A percentile compares a stretch with the other conserved stretches of the same genome.
phyloP scores from a whole-genome alignment of 2,329 filamentous ascomycete genomes.

The Pyrenophora graminea region DNA sequence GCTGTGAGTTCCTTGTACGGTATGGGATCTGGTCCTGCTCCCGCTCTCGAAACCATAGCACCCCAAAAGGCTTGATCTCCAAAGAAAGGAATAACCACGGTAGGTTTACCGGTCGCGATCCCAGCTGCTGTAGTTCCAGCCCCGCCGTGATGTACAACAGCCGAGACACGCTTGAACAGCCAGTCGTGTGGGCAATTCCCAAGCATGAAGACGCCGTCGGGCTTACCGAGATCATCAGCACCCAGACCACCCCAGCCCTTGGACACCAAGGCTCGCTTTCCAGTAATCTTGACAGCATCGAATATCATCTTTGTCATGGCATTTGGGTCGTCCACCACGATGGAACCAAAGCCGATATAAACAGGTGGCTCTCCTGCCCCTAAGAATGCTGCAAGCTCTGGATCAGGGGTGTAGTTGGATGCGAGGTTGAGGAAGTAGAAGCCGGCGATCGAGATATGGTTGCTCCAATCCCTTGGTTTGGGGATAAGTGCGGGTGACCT shows the following conservation, averaged over 20 bases:
- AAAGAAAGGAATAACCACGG: slow-evolving; percentile 81
- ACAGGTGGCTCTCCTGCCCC: slow-evolving; percentile 47
- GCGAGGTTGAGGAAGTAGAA: slow-evolving; percentile 49
- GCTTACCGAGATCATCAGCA: slow-evolving; percentile 65
- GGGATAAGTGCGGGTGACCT: slow-evolving; percentile 50
- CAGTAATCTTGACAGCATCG: slow-evolving; percentile 56
- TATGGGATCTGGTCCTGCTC: slow-evolving; percentile 47
- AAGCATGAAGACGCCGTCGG: slow-evolving; percentile 78
- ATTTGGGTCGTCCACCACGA: slow-evolving; percentile 50
- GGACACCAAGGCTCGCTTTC: slow-evolving; percentile 78
- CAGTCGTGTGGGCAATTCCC: slow-evolving; percentile 88
- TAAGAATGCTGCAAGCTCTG: slow-evolving; percentile 47
- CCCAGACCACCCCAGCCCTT: slow-evolving; percentile 89
- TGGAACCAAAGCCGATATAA: slow-evolving; percentile 50
- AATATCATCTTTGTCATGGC: slow-evolving; percentile 49
- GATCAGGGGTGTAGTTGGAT: slow-evolving; percentile 45
- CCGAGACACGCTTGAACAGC: slow-evolving; percentile 80
- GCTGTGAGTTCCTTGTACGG: slow-evolving; percentile 47
- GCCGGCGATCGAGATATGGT: slow-evolving; percentile 47
- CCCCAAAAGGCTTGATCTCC: slow-evolving; percentile 51
- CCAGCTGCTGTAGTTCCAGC: slow-evolving; percentile 87
- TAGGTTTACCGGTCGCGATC: slow-evolving; percentile 79
- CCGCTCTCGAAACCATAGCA: slow-evolving; percentile 48
- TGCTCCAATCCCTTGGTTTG: slow-evolving; percentile 53
- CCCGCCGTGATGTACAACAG: slow-evolving; percentile 85